Conservation (phyloP, 2,329 filamentous ascomycete genomes). For the Endothia cerciana region DNA sequence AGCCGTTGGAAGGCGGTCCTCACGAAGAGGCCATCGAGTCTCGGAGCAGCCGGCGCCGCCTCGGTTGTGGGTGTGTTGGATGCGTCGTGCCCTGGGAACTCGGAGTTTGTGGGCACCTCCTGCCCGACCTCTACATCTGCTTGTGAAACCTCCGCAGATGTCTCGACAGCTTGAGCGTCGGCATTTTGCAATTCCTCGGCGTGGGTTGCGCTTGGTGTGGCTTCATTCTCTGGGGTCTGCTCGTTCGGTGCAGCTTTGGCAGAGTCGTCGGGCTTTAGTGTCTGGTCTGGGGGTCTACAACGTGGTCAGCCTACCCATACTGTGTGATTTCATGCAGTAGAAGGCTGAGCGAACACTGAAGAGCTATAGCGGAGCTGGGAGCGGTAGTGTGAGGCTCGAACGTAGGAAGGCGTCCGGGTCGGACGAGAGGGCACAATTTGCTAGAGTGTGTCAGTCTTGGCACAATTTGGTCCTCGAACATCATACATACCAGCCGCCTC, state of each 20-base stretch:
- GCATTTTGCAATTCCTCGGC: slow-evolving; percentile 8
- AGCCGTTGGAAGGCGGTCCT: slow-evolving; percentile 26
- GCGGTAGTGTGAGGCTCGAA: slow-evolving; percentile 23
- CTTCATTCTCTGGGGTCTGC: slow-evolving; percentile 6
- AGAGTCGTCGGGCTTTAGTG: slow-evolving; percentile 14
- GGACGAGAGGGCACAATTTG: slow-evolving; percentile 31
- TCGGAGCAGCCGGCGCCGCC: not conserved
- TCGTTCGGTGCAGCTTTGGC: slow-evolving; percentile 15
- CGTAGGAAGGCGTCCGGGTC: slow-evolving; percentile 22
- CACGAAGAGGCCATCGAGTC: slow-evolving; percentile 15
- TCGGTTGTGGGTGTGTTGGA: not conserved
- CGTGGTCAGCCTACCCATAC: not conserved
- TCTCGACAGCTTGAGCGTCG: slow-evolving; percentile 14
- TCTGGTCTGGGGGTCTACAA: slow-evolving; percentile 23
- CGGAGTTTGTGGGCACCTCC: slow-evolving; percentile 6
- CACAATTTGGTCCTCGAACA: not conserved
- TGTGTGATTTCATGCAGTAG: not conserved
- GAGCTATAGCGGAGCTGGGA: slow-evolving; percentile 26
- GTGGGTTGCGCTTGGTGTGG: slow-evolving; percentile 4
- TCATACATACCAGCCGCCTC: slow-evolving; percentile 35
- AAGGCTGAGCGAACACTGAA: slow-evolving; percentile 20
- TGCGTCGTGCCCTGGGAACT: slow-evolving; percentile 10
- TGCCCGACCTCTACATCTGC: slow-evolving; percentile 8
- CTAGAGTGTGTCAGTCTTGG: slow-evolving; percentile 30
- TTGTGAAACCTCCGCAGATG: not conserved